These are phyloP conservation scores for Salix koriyanagi DNA, from an alignment of 345 rosid species.

Conservation along the genomic window DNA sequence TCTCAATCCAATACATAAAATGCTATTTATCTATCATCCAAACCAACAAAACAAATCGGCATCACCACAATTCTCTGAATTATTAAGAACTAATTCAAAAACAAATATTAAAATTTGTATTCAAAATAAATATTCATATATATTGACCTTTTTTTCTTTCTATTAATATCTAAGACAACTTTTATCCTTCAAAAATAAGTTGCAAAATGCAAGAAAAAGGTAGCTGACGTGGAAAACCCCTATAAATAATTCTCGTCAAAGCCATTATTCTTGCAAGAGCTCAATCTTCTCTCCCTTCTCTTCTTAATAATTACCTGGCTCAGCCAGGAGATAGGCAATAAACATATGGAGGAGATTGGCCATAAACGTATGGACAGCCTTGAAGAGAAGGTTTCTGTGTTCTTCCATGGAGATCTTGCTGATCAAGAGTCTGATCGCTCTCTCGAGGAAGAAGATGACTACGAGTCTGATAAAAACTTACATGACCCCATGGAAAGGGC, in stretches of 20 bases:
- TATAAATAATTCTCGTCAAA: background rate
- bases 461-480: background rate
- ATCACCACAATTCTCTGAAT: too few relatives aligned
- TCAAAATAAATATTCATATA: too few relatives aligned
- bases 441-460: conserved; percentile 8
- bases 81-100: too few relatives aligned
- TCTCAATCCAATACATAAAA: too few relatives aligned
- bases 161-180: background rate
- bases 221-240: background rate
- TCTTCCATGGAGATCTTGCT: conserved; percentile 14
- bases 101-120: too few relatives aligned
- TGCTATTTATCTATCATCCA: too few relatives aligned
- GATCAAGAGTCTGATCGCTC: background rate
- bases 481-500: conserved; percentile 13
- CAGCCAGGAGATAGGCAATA: conserved; percentile 13
- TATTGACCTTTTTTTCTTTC: background rate
- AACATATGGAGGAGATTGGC: conserved; percentile 24
- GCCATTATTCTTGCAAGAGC: background rate
- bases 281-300: background rate
- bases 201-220: background rate
- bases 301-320: background rate
- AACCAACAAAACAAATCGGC: too few relatives aligned
- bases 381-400: conserved; percentile 31
- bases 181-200: background rate
- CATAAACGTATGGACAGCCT: conserved; percentile 18